Evolutionary conservation across 148 eudicot species (phyloP).

Genomic region (Vaccinium vitisidaea): DNA sequence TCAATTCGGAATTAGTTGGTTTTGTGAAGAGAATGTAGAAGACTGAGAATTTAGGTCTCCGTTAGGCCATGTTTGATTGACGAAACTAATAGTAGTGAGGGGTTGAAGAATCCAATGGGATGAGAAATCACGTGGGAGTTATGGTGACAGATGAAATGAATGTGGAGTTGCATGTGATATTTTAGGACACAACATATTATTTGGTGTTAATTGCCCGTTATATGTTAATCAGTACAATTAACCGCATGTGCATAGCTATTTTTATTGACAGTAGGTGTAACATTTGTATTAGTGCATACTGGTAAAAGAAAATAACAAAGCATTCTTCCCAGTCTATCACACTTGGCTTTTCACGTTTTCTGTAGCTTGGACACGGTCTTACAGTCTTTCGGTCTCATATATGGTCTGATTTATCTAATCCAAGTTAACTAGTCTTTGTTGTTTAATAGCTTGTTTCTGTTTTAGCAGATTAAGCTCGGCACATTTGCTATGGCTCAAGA

Average conservation of each 20-base stretch:
- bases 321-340: background rate
- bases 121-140: background rate
- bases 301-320: background rate
- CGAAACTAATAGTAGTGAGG: background rate
- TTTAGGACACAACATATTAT: background rate
- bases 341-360: background rate
- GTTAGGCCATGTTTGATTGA: background rate
- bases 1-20: background rate
- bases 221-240: background rate
- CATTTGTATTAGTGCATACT: background rate
- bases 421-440: constrained; percentile 1
- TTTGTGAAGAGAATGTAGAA: background rate
- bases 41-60: background rate
- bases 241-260: background rate
- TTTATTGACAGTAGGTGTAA: background rate
- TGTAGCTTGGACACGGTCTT: constrained; percentile 1
- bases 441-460: constrained; percentile 6
- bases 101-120: background rate
- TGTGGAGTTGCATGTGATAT: background rate
- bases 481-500: constrained; percentile 49
- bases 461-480: constrained; percentile 19
- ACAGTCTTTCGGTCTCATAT: background rate
- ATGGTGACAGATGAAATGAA: background rate
- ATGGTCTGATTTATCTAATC: background rate
- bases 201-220: background rate